Base-by-base conservation (phyloP, 768 basidiomycete species). In the Tephrocybe sp. region DNA sequence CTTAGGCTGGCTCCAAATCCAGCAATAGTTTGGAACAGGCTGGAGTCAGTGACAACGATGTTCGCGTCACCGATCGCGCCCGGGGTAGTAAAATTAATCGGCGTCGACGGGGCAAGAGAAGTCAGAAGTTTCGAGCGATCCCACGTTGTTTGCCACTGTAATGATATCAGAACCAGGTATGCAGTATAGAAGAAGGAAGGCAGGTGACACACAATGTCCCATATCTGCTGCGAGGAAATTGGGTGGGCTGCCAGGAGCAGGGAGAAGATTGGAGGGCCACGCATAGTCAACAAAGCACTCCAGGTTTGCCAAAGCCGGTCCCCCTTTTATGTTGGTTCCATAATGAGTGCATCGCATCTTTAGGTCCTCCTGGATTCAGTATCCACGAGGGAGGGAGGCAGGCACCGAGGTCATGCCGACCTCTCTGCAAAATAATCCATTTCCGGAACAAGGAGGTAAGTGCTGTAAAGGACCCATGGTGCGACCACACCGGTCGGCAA, bases 1-100 rank as follows among this genome's bases (percentile, higher is more conserved):
- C 88, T 88, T 26, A 90, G 68, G 0, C 81, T 60, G 8, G 76
- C 85, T 0, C 88, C 88, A 58, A 87, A 86, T 11, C 88, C 88
- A 45, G 73, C 75, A 34, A 90, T 80, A 0, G 73, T 67, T 66
- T 89, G 88, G 64, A 78, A 83, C n/a, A 75, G 63, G 2, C 68
- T 56, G 2, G 65, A 66, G 61, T 87, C 86, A 43, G 81, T 64
- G 12, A 90, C 67, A 36, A 75, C 73, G 46, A 90, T 88, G 61
- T 88, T 79, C 0, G 86, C 86, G 38, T 69, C 72, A 2, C 75
- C 84, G 33, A 75, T 74, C 3, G 78, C 46, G 0, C 85, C 81
- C 7, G 85, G 83, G n/a, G 74, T 63, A 5, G 56, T 72, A 57
- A 86, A 88, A 61, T 79, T 81, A 53, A 86, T 82, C 10, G 80